Evolutionary conservation across 2,329 filamentous ascomycete genomes (phyloP), one percentile per base, ranked within the genome.

Genomic region (Cladophialophora yegresii): DNA sequence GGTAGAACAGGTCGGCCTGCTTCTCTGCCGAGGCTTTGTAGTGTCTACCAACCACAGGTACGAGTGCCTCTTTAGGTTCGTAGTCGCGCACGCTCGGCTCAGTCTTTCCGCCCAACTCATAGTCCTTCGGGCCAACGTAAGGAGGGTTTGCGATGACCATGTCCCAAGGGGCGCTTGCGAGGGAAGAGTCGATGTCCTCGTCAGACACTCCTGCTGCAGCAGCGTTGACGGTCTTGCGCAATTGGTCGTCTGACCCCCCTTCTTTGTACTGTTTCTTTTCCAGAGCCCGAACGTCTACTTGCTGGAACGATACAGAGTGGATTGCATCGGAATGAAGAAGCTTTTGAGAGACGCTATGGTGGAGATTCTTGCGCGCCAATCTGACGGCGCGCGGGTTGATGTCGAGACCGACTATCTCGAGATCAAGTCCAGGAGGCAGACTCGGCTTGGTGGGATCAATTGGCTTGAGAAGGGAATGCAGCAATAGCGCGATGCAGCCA

Each of bases 71-170:
- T 68, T 80, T 85, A 3, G 95, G 95, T 77, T 99, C 95, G 74
- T 87, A 92, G 53, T 86, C 86, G 16, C 92, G 85, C 32, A 97
- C 93, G 12, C 90, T 93, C 28, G 87, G 84, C 49, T 69, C 64
- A 1, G 83, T 81, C 0, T 89, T 92, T 20, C 85, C 84, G 45
- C 77, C 82, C 45, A 81, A 71, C 5, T 65, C 77, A 23, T 90
- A 92, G 7, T 84, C 85, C 3, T 74, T 69, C 0, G 81, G 78
- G 1, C 92, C 96, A 57, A 98, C 88, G 75, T 98, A 98, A 0
- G 95, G 95, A 16, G 95, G 95, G 72, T 99, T 99, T 1, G 90
- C 90, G 40, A 95, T 84, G 1, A 99, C 77, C 3, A 98, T 78
- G 67, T 96, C 87, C 72, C 77, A 78, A 5, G 49, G 13, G 5